Evolutionary conservation across 2,329 filamentous ascomycete species (phyloP), one percentile per base, ranked within the genome.

Genomic region (Xylaria sp.): DNA sequence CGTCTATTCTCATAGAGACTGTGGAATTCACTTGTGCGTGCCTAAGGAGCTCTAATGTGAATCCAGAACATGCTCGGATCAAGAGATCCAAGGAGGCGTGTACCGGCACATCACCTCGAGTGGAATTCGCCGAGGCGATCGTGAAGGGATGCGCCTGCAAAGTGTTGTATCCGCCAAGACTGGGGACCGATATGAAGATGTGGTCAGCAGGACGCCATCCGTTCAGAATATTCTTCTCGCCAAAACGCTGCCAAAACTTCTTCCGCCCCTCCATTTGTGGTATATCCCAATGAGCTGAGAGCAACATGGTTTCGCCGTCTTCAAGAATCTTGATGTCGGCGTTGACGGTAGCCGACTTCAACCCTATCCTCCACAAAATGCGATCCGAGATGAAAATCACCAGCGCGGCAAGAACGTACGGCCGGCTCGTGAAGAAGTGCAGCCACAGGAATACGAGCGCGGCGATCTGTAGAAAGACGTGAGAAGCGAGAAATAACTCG

Each of bases 131-230:
- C 2, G 89, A 90, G 17, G 88, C 85, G 63, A 92, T 90, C 8
- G 88, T 91, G 77, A 91, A 91, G 0, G 89, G 89, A 74, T 92
- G 89, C 0, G 88, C 83, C 77, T 91, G 89, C 1, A 90, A 75
- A 2, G 79, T 74, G 73, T 90, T 85, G 62, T 81, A 84, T 2
- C 78, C 77, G 1, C 84, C 85, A 5, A 91, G 81, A 0, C 79
- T 79, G 0, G 89, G 88, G 0, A 91, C 79, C 1, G 86, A 86
- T 65, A 91, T 75, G 77, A 91, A 91, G 57, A 90, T 82, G 75
- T 91, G 89, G 72, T 90, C 87, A 17, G 87, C 87, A 2, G 89
- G 85, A 21, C 81, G 75, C 89, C 89, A 91, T 48, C 88, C 88
- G 57, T 81, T 69, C 4, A 72, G 75, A 71, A 85, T 82, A 73